Evolutionary conservation across 257 asterid genomes (phyloP), one percentile per base, ranked within the genome.

Genomic region (Agastache rugosa): DNA sequence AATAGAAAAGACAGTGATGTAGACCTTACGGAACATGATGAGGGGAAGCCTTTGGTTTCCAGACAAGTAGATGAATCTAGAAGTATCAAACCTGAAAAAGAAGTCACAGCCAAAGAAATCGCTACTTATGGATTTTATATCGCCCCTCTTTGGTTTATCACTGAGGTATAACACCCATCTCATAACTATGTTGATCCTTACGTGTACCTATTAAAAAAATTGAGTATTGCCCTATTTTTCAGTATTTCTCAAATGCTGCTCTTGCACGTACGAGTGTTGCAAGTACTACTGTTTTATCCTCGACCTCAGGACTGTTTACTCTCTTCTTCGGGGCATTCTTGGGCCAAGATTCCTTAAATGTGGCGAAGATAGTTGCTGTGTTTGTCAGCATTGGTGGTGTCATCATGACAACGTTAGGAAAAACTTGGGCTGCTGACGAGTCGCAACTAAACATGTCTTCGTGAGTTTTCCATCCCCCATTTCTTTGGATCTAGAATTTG

Each of bases 211-310:
- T n/a, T n/a, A n/a, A n/a, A n/a, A n/a, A n/a, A n/a, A n/a, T n/a
- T n/a, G n/a, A n/a, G n/a, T n/a, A n/a, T n/a, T n/a, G 1, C 35
- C 72, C 37, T 58, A 53, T 72, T 67, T 56, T 76, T 83, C 91
- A 95, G 99, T 95, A 95, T 81, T 82, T 95, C 53, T 90, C 98
- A 8, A 95, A 95, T 68, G 98, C 99, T 78, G 97, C 99, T 53
- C 97, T 92, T 72, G 97, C 97, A 69, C 97, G 93, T 62, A 90
- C 98, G n/a, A 95, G 98, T 69, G 99, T 95, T 79, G 97, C 99
- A 71, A 95, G 98, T 79, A 92, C 99, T 27, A 95, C 99, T 3
- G 97, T 95, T 68, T 83, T 95, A 75, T 95, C 99, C 56, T 93
- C 99, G 59, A 95, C 99, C 25, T 92, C 99, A 12, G 99, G 99